Evolutionary conservation across 2,329 filamentous ascomycete species (phyloP).

Genomic region (Mycosphaerelloides madeirae): DNA sequence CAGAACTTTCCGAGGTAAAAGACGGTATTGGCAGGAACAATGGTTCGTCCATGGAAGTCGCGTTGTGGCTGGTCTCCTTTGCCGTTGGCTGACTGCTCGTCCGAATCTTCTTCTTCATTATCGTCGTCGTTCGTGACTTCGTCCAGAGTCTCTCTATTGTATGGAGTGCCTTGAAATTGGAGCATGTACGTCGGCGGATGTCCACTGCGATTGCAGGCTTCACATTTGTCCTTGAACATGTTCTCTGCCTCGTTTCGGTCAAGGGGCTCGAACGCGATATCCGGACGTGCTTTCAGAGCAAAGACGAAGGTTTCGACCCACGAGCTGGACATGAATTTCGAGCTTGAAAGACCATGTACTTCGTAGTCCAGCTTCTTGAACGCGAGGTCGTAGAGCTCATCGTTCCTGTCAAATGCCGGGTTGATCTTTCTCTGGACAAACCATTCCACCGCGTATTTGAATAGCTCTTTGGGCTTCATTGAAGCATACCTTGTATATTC

Average conservation of each 20-base stretch:
- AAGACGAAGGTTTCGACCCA: slow-evolving; percentile 66
- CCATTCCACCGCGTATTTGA: slow-evolving; percentile 71
- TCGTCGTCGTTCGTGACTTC: slow-evolving; percentile 58
- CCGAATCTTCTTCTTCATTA: slow-evolving; percentile 36
- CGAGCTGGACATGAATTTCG: slow-evolving; percentile 65
- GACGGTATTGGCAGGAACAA: slow-evolving; percentile 42
- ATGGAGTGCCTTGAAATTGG: slow-evolving; percentile 60
- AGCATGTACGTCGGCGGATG: slow-evolving; percentile 65
- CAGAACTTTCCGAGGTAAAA: slow-evolving; percentile 57
- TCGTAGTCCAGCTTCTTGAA: slow-evolving; percentile 70
- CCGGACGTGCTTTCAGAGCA: slow-evolving; percentile 61
- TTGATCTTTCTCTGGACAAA: slow-evolving; percentile 75
- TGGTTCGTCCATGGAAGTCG: slow-evolving; percentile 45
- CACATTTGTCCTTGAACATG: slow-evolving; percentile 50
- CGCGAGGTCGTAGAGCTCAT: slow-evolving; percentile 62
- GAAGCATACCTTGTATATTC: slow-evolving; percentile 63
- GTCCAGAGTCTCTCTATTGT: slow-evolving; percentile 61
- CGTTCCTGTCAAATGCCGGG: slow-evolving; percentile 59
- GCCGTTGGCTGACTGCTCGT: slow-evolving; percentile 26
- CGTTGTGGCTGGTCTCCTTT: slow-evolving; percentile 38
- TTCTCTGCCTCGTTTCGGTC: slow-evolving; percentile 35
- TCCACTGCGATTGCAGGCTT: slow-evolving; percentile 64
- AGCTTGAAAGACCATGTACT: slow-evolving; percentile 61
- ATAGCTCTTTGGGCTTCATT: slow-evolving; percentile 66
- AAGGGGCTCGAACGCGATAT: slow-evolving; percentile 50